A percentile compares a stretch with the other conserved stretches of the same genome.
Evolutionary conservation across 1,284 basidiomycete species (phyloP).

Genomic region (Tranzscheliella williamsii): DNA sequence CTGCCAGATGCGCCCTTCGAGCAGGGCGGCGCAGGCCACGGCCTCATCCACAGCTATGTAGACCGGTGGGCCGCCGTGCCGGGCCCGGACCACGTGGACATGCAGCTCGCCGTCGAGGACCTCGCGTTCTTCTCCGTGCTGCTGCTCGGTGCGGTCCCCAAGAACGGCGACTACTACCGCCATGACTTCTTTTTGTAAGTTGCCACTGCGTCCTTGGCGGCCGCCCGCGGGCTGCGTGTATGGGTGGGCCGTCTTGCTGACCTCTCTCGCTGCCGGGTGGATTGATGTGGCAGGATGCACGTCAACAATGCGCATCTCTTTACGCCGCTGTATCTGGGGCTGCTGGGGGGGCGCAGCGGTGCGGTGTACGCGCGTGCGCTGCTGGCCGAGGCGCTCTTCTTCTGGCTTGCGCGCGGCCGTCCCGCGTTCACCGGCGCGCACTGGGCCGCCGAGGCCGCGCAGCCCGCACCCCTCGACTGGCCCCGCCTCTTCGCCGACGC

Average conservation of each 20-base stretch:
- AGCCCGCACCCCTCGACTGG: conserved; percentile 4
- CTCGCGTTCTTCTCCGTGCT: conserved; percentile 15
- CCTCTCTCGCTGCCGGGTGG: too few relatives aligned
- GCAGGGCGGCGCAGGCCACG: neutral
- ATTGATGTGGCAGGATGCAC: conserved; percentile 14
- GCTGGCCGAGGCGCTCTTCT: conserved; percentile 9
- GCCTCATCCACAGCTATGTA: conserved; percentile 17
- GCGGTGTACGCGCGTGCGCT: conserved; percentile 6
- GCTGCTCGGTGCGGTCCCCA: conserved; percentile 17
- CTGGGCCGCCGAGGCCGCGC: neutral
- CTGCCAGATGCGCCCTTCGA: conserved; percentile 17
- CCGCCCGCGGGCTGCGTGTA: too few relatives aligned
- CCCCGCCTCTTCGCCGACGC: conserved; percentile 1
- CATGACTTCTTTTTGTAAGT: conserved; percentile 41
- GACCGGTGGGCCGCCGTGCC: conserved; percentile 8
- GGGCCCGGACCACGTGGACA: neutral
- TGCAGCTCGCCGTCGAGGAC: conserved; percentile 6
- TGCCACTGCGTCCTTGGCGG: too few relatives aligned
- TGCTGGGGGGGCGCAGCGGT: neutral
- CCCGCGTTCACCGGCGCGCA: conserved; percentile 3
- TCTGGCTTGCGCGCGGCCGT: conserved; percentile 23
- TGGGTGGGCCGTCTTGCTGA: too few relatives aligned
- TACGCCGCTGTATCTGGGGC: conserved; percentile 4
- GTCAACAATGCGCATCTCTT: conserved; percentile 39
- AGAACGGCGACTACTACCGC: conserved; percentile 2